Conservation (phyloP, 768 basidiomycete genomes). For the Cantharellus cinnabarinus region DNA sequence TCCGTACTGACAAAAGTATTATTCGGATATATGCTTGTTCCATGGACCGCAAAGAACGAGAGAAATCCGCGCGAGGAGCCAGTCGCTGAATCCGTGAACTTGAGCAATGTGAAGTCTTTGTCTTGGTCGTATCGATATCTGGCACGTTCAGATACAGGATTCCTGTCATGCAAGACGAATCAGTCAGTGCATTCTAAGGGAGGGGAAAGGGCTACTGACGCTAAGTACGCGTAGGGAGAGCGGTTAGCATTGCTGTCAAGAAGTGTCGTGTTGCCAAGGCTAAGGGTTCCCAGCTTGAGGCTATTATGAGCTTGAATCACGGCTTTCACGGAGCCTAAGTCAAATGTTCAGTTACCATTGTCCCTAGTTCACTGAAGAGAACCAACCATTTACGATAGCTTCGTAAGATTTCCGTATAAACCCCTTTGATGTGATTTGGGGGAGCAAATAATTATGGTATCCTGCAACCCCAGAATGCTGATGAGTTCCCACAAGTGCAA, state of each 20-base stretch:
- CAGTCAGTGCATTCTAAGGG: neutral
- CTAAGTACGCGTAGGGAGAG: constrained; percentile 54
- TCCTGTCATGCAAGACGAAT: constrained; percentile 12
- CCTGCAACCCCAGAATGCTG: constrained; percentile 57
- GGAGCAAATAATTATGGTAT: constrained; percentile 58
- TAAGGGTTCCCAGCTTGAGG: constrained; percentile 37
- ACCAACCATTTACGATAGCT: constrained; percentile 30
- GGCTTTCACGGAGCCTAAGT: constrained; percentile 28
- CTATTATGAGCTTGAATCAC: constrained; percentile 45
- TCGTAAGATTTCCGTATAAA: constrained; percentile 52
- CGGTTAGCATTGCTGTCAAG: constrained; percentile 52
- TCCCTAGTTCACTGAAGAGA: constrained; percentile 7
- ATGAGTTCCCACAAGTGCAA: constrained; percentile 58
- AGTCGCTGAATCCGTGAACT: constrained; percentile 32
- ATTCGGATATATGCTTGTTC: constrained; percentile 67
- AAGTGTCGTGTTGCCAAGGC: constrained; percentile 41
- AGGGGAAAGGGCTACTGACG: constrained; percentile 10
- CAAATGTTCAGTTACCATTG: neutral
- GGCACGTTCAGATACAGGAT: constrained; percentile 48
- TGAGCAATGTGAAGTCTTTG: constrained; percentile 47
- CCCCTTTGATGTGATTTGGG: constrained; percentile 53
- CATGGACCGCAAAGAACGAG: constrained; percentile 62
- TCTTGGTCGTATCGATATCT: constrained; percentile 52
- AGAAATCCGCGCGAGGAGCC: constrained; percentile 45
- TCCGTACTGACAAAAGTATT: constrained; percentile 65